Conservation (phyloP, 2,329 filamentous ascomycete genomes). For the Zymoseptoria pseudotritici region DNA sequence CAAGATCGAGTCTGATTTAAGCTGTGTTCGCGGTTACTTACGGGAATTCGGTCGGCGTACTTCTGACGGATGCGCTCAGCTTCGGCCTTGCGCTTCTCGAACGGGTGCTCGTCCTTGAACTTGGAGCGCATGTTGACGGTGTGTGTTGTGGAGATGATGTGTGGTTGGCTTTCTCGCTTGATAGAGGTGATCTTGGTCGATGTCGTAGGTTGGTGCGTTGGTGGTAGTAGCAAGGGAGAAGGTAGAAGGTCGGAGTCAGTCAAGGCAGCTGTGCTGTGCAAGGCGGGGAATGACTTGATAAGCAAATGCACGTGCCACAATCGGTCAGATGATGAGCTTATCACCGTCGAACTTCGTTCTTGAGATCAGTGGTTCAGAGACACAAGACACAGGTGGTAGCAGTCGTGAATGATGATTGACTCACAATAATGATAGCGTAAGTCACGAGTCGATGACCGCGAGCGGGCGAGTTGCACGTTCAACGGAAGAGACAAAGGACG, state of each 20-base stretch:
- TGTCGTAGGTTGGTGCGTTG: slow-evolving; percentile 10
- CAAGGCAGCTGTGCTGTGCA: background rate
- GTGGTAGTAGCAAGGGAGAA: background rate
- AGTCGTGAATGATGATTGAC: background rate
- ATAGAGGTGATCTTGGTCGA: slow-evolving; percentile 1
- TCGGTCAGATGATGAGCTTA: background rate
- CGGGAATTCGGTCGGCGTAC: slow-evolving; percentile 95
- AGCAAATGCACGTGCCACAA: background rate
- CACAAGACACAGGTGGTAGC: background rate
- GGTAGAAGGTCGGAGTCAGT: background rate
- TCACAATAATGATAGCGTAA: background rate
- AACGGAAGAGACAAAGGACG: background rate
- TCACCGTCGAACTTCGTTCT: background rate
- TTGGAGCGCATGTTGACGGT: slow-evolving; percentile 82
- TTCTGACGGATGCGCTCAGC: slow-evolving; percentile 99
- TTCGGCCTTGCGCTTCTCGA: slow-evolving; percentile 99
- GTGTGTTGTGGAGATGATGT: slow-evolving; percentile 9
- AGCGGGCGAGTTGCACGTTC: background rate
- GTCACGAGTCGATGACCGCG: background rate
- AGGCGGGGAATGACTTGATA: background rate
- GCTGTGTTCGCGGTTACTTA: slow-evolving; percentile 46
- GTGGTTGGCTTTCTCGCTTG: slow-evolving; percentile 1
- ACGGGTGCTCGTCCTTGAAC: slow-evolving; percentile 99
- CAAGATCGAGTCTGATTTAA: background rate
- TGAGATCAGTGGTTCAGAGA: background rate